Evolutionary conservation across 371 early-diverging fungal genomes (phyloP).

Genomic region (Apophysomyces ossiformis): DNA sequence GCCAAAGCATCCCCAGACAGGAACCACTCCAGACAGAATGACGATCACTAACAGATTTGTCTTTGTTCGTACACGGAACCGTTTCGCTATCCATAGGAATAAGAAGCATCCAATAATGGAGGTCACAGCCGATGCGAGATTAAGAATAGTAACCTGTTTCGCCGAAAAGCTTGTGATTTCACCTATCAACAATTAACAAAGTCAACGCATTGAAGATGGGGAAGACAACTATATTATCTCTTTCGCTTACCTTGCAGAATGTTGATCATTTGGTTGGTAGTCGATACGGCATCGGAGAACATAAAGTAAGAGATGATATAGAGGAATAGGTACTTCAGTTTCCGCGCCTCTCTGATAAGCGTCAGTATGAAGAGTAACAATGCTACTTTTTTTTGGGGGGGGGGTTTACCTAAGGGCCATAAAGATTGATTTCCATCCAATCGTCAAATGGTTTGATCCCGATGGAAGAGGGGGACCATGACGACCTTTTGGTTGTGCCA

Average conservation of each 20-base stretch:
- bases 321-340: conserved; percentile 52
- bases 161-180: conserved; percentile 46
- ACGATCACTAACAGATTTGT: conserved; percentile 45
- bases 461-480: conserved; percentile 43
- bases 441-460: conserved; percentile 37
- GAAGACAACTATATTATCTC: no score
- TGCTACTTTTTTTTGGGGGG: background rate
- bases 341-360: conserved; percentile 42
- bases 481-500: conserved; percentile 43
- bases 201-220: no score
- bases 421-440: conserved; percentile 54
- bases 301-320: conserved; percentile 64
- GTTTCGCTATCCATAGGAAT: conserved; percentile 43
- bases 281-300: conserved; percentile 64
- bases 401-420: conserved; percentile 29
- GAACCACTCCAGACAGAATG: conserved; percentile 32
- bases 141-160: conserved; percentile 43
- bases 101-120: conserved; percentile 55
- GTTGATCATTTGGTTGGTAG: conserved; percentile 49
- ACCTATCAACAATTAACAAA: background rate
- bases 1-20: conserved; percentile 57
- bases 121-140: conserved; percentile 47
- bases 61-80: conserved; percentile 44
- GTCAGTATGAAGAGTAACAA: background rate
- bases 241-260: conserved; percentile 35